Conservation (phyloP, 345 rosid species). For the Dipteronia dyeriana region DNA sequence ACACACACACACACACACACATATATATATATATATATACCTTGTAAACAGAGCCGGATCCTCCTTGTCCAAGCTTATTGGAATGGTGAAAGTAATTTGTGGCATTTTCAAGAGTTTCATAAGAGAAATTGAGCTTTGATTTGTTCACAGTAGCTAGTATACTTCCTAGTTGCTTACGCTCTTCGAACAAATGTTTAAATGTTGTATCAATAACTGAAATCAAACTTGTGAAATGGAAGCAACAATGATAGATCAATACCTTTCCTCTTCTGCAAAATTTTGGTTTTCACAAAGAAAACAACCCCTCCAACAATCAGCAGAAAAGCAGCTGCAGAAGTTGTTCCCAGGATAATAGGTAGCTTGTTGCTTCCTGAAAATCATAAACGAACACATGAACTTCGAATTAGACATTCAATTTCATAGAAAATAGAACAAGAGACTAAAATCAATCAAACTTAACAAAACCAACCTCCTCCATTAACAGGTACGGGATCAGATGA, state of each 20-base stretch:
- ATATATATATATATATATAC: conserved; percentile 20
- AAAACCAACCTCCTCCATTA: conserved; percentile 39
- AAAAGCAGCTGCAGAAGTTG: conserved; percentile 52
- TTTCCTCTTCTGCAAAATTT: conserved; percentile 42
- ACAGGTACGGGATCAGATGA: conserved; percentile 34
- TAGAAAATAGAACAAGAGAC: not conserved
- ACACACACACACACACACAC: too few species aligned
- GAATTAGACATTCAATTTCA: too few species aligned
- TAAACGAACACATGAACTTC: not conserved
- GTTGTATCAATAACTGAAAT: conserved; percentile 2
- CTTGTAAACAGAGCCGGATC: conserved; percentile 87
- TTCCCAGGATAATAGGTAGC: conserved; percentile 53
- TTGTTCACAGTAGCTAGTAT: conserved; percentile 50
- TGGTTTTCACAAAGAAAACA: conserved; percentile 48
- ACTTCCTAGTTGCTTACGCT: conserved; percentile 66
- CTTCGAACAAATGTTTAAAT: conserved; percentile 34
- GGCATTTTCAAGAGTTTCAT: conserved; percentile 79
- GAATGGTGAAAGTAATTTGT: conserved; percentile 68
- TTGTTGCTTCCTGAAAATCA: conserved; percentile 43
- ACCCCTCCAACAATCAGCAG: conserved; percentile 38
- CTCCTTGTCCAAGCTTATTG: conserved; percentile 89
- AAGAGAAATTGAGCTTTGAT: conserved; percentile 73
- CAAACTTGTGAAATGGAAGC: too few species aligned
- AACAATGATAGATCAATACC: conserved; percentile 35
- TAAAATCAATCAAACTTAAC: not conserved